Evolutionary conservation across 1,284 basidiomycete genomes (phyloP).

Genomic region (Rhodotorula sp.): DNA sequence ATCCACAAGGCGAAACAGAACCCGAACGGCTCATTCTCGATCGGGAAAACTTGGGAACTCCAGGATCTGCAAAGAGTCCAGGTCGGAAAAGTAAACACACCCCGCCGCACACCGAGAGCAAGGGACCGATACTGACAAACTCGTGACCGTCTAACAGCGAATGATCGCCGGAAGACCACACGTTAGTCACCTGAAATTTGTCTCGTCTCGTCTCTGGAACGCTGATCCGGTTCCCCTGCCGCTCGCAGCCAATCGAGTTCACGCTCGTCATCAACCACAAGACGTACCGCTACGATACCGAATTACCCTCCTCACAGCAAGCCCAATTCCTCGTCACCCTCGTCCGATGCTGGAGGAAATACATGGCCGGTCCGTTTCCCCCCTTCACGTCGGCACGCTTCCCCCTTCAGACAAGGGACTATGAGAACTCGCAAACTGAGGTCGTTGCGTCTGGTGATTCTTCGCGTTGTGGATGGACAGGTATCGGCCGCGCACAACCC

Average conservation of each 20-base stretch:
- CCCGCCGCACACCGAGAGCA: no score
- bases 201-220: not conserved
- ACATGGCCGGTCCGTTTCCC: conserved; percentile 27
- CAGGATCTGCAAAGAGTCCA: conserved; percentile 76
- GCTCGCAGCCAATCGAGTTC: conserved; percentile 53
- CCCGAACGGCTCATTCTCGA: conserved; percentile 89
- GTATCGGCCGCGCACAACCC: conserved; percentile 21
- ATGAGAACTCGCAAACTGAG: no score
- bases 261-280: conserved; percentile 72
- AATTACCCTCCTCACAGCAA: conserved; percentile 65
- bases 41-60: conserved; percentile 94
- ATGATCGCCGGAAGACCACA: conserved; percentile 17
- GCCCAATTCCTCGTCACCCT: conserved; percentile 65
- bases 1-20: conserved; percentile 96
- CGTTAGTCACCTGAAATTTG: not conserved
- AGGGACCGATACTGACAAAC: not conserved
- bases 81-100: conserved; percentile 61
- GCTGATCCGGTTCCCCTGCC: not conserved
- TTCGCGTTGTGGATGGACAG: no score
- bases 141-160: not conserved
- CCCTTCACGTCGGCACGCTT: not conserved
- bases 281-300: conserved; percentile 83
- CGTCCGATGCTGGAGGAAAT: conserved; percentile 64
- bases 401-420: not conserved
- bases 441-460: no score